Evolutionary conservation across 2,329 filamentous ascomycete genomes (phyloP).

Genomic region (Aspergillus glaucus): DNA sequence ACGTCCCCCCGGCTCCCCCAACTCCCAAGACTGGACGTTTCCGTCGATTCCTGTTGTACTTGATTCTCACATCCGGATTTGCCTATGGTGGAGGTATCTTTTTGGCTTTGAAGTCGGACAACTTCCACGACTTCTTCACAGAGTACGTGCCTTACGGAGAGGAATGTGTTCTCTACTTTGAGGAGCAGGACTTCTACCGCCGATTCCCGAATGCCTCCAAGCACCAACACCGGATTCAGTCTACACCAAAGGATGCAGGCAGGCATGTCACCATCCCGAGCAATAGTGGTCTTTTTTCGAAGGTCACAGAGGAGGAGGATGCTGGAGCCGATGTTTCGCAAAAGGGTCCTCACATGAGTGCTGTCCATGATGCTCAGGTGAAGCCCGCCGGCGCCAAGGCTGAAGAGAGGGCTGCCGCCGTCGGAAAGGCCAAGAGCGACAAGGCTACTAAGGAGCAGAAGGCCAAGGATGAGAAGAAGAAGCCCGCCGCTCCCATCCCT

Average conservation of each 20-base stretch:
- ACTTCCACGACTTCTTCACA: slow-evolving; percentile 98
- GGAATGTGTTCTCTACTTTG: slow-evolving; percentile 88
- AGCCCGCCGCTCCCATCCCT: slow-evolving; percentile 44
- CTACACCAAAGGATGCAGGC: slow-evolving; percentile 46
- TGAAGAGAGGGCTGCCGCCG: slow-evolving; percentile 22
- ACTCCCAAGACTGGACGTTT: slow-evolving; percentile 66
- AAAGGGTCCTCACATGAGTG: slow-evolving; percentile 44
- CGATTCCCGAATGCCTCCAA: slow-evolving; percentile 60
- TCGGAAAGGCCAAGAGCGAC: slow-evolving; percentile 27
- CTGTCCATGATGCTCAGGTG: slow-evolving; percentile 16
- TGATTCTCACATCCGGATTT: slow-evolving; percentile 68
- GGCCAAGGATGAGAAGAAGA: slow-evolving; percentile 29
- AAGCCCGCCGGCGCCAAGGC: slow-evolving; percentile 22
- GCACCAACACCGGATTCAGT: slow-evolving; percentile 39
- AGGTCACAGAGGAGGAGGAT: slow-evolving; percentile 58
- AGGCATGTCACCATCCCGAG: slow-evolving; percentile 75
- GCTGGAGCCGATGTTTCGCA: slow-evolving; percentile 53
- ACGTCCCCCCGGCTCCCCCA: slow-evolving; percentile 38
- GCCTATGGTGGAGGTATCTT: slow-evolving; percentile 84
- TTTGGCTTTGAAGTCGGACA: slow-evolving; percentile 89
- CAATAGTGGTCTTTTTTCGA: slow-evolving; percentile 79
- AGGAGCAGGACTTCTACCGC: slow-evolving; percentile 88
- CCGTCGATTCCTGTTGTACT: slow-evolving; percentile 67
- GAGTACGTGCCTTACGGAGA: slow-evolving; percentile 94
- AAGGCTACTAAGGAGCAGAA: slow-evolving; percentile 19